These are phyloP conservation scores for Podaxis sp. DNA, from an alignment of 768 basidiomycete species.

Conservation along the genomic window DNA sequence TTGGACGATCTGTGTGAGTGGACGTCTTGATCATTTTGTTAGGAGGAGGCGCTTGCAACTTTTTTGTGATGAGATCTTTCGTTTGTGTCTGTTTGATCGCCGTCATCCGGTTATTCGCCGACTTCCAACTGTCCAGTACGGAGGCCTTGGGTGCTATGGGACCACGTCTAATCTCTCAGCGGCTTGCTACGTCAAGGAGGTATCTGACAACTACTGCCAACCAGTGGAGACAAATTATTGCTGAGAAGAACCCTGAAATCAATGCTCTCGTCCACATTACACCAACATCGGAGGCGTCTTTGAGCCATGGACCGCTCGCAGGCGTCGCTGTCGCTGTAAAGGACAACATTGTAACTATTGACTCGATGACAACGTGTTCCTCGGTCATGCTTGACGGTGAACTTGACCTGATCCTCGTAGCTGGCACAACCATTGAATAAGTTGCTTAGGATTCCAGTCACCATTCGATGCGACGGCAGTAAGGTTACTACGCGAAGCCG, in stretches of 20 bases:
- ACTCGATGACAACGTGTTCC: conserved; percentile 71
- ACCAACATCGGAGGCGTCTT: conserved; percentile 9
- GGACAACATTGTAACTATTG: conserved; percentile 79
- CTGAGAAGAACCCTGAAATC: conserved; percentile 38
- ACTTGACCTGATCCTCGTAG: not conserved
- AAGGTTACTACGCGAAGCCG: conserved; percentile 51
- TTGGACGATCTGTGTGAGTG: conserved; percentile 1
- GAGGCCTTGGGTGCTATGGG: not conserved
- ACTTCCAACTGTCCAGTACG: not conserved
- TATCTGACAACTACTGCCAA: conserved; percentile 13
- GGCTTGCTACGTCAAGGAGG: not conserved
- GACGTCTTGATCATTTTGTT: conserved; percentile 7
- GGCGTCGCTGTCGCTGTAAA: conserved; percentile 71
- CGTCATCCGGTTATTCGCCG: not conserved
- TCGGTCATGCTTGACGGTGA: conserved; percentile 71
- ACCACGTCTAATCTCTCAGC: not conserved
- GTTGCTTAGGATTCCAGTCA: conserved; percentile 59
- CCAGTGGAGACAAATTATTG: conserved; percentile 31
- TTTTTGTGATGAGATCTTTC: conserved; percentile 13
- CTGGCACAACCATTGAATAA: not conserved
- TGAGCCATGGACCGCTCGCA: conserved; percentile 28
- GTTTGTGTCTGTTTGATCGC: conserved; percentile 15
- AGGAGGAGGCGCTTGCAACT: not conserved
- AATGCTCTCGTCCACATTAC: conserved; percentile 56
- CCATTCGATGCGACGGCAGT: conserved; percentile 91